These are phyloP conservation scores for Botrytis aclada DNA, from an alignment of 2,329 filamentous ascomycete genomes.

Conservation along the genomic window DNA sequence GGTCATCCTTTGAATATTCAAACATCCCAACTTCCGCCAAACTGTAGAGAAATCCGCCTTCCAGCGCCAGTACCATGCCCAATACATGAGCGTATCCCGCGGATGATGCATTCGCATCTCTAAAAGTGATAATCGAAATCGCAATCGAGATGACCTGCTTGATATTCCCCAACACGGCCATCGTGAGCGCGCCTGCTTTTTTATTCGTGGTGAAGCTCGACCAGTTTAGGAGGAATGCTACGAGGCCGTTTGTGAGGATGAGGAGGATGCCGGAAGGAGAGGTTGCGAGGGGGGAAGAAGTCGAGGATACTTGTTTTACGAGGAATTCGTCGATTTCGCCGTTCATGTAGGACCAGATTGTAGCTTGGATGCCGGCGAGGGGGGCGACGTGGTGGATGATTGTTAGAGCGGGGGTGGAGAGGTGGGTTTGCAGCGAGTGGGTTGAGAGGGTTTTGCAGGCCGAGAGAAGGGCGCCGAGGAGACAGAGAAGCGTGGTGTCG, in stretches of 20 bases:
- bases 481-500: conserved; percentile 44
- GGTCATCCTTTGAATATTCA: neutral
- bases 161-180: conserved; percentile 58
- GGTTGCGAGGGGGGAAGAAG: conserved; percentile 31
- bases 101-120: neutral
- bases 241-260: conserved; percentile 50
- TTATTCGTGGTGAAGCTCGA: conserved; percentile 58
- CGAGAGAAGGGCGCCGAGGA: neutral
- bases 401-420: neutral
- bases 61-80: neutral
- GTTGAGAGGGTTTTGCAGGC: conserved; percentile 6
- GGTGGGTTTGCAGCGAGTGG: neutral
- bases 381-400: conserved; percentile 54
- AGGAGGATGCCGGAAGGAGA: conserved; percentile 25
- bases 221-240: conserved; percentile 56
- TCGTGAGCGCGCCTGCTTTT: conserved; percentile 54
- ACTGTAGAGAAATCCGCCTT: neutral
- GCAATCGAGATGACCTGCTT: conserved; percentile 57
- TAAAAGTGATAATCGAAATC: conserved; percentile 48
- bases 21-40: neutral
- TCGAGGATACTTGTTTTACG: conserved; percentile 22
- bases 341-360: conserved; percentile 49
- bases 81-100: neutral
- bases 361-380: conserved; percentile 54
- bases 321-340: conserved; percentile 50